Evolutionary conservation across 768 basidiomycete species (phyloP), one percentile per base, ranked within the genome.

Genomic region (Suillus alpinus): DNA sequence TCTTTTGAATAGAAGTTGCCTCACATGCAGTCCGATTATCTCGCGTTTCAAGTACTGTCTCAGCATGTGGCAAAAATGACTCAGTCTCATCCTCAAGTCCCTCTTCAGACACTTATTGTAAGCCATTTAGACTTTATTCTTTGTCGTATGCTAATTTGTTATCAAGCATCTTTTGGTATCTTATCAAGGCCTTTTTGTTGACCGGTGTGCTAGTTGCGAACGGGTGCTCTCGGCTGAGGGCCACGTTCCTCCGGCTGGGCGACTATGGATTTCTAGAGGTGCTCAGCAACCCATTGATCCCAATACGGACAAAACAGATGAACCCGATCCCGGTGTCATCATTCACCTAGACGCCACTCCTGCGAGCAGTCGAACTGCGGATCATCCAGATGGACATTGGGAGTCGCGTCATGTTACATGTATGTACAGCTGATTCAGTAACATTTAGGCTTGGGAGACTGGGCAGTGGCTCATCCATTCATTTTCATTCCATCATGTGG

Each of bases 161-260:
- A 39, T 63, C 36, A 29, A 88, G 86, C 76, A 68, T 40, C 73
- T 87, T 26, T 77, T 89, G 23, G 71, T 73, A 5, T 77, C 83
- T 0, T 92, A 92, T 68, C 76, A 77, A 36, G 80, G 78, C 6
- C 72, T 92, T 26, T 92, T 92, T 65, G 75, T 84, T 55, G 80
- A 84, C 36, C 80, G 76, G 3, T 93, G 91, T 65, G 72, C 72
- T 26, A 73, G 70, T 34, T 93, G 91, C 66, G 75, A 81, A 52
- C 84, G 89, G 18, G 86, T 92, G 31, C 73, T 91, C 23, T 87
- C 87, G 0, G 76, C 78, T 2, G 89, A 92, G 65, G 86, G 86
- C 0, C 88, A 91, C 68, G 77, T 88, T 8, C 91, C 90, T 1
- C 86, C 89, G 0, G 87, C 91, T 3, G 86, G 84, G 34, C 81